Base-by-base conservation (phyloP, 2,329 filamentous ascomycete species). In the Trichothecium roseum region DNA sequence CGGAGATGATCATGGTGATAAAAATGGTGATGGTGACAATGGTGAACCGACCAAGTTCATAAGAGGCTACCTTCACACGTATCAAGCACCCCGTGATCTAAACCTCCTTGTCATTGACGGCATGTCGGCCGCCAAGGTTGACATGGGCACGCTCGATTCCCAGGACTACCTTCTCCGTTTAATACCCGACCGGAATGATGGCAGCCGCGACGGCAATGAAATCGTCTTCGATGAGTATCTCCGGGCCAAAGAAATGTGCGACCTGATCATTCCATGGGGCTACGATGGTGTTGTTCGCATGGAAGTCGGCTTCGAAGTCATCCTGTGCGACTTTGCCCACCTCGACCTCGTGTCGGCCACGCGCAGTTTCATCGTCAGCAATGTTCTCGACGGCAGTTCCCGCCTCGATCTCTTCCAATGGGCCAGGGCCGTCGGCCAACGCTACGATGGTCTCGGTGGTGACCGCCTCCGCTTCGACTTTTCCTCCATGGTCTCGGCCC, bases 231-330 rank as follows among this genome's bases (percentile, higher is more conserved):
- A 57, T 30, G 78, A 84, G 36, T 44, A 41, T 5, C 50, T 55
- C 3, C 71, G 79, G 6, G 78, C 77, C 0, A 33, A 45, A 2
- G 60, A 63, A 2, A 54, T 83, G 2, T 85, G 81, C 51, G 53
- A 64, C 0, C 45, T 80, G 8, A 64, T 70, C 8, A 53, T 30
- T 39, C 53, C 46, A 36, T 73, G 52, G 78, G 71, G 71, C 8
- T 63, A 82, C n/a, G 73, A 83, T 45, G 78, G 76, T 0, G 61
- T 83, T 16, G 54, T 84, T 3, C 68, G 80, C 9, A 78, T 78
- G 67, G 81, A 85, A 48, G 67, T 69, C 14, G 81, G 81, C 0
- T 84, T 84, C 43, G 81, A 85, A 52, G 64, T 82, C 36, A 79
- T 84, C 34, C 60, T 80, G 15, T 85, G 80, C 50, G 60, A 78